A percentile compares a stretch with the other conserved stretches of the same genome.
Evolutionary conservation across 1,139 yeast species (phyloP).

Genomic region (Hyphopichia burtonii): DNA sequence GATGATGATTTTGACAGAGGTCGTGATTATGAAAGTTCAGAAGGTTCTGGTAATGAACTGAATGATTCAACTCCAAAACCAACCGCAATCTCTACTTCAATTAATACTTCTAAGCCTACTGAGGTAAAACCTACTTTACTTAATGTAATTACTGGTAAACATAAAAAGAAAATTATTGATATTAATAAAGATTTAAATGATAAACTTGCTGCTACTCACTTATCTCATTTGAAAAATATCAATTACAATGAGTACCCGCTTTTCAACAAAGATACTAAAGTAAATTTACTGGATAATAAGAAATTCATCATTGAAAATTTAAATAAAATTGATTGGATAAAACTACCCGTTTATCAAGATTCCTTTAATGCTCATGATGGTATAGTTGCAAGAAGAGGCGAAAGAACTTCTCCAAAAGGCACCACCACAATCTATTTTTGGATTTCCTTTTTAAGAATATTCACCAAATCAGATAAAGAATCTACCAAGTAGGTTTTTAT

Average conservation of each 20-base stretch:
- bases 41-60: neutral
- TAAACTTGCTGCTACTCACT: conserved; percentile 16
- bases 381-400: conserved; percentile 66
- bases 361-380: conserved; percentile 74
- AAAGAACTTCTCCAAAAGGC: conserved; percentile 52
- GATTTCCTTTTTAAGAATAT: conserved; percentile 42
- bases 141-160: neutral
- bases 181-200: conserved; percentile 29
- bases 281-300: conserved; percentile 45
- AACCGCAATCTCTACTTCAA: neutral
- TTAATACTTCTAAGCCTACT: neutral
- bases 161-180: conserved; percentile 11
- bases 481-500: neutral
- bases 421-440: conserved; percentile 53
- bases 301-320: conserved; percentile 46
- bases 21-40: neutral
- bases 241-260: conserved; percentile 27
- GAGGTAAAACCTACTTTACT: neutral
- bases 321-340: conserved; percentile 60
- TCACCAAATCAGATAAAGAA: neutral
- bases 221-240: conserved; percentile 15
- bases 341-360: conserved; percentile 63
- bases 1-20: conserved; percentile 14
- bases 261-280: conserved; percentile 22
- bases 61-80: neutral